Evolutionary conservation across 805 yeast species (phyloP), one percentile per base, ranked within the genome.

Genomic region (Kluyveromyces nonfermentans): DNA sequence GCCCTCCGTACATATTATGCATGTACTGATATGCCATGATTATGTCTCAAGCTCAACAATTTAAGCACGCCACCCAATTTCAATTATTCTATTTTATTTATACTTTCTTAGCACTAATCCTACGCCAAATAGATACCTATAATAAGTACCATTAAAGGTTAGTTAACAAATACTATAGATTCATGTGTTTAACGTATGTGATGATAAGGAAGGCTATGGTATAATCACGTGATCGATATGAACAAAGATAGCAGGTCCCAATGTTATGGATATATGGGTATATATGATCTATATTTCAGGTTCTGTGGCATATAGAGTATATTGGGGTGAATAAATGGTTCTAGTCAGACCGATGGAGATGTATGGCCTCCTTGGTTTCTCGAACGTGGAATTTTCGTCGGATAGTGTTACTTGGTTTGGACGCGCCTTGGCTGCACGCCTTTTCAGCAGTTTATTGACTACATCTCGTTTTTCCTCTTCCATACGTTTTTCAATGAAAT

Each of bases 391-490:
- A 3, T 49, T 21, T 9, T 48, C 49, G 16, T 40, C 51, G 5
- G 31, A 28, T 32, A 16, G 20, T n/a, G 33, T 43, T n/a, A 51
- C 43, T 10, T 50, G 35, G 35, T 51, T 50, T 33, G 56, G 75
- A 50, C 83, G 69, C 1, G 78, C 75, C 58, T 83, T 83, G 39
- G 77, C 78, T 0, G 96, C 96, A 50, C 96, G 74, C 62, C 89
- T 79, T 63, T 85, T 82, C 50, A 90, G 69, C 50, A 90, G 68
- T 60, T 85, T 86, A 61, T 90, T 90, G 50, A 90, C 72, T 0
- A 97, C 89, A 50, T 90, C 97, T 57, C 81, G 77, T 60, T 93
- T 93, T 63, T 93, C 97, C 61, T 86, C 96, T 57, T 89, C 97
- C 34, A 86, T 66, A 50, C 82, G 78, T 65, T 82, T 82, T 55